These are phyloP conservation scores for Apiospora malaysiana DNA, from an alignment of 2,329 filamentous ascomycete genomes.

Conservation along the genomic window DNA sequence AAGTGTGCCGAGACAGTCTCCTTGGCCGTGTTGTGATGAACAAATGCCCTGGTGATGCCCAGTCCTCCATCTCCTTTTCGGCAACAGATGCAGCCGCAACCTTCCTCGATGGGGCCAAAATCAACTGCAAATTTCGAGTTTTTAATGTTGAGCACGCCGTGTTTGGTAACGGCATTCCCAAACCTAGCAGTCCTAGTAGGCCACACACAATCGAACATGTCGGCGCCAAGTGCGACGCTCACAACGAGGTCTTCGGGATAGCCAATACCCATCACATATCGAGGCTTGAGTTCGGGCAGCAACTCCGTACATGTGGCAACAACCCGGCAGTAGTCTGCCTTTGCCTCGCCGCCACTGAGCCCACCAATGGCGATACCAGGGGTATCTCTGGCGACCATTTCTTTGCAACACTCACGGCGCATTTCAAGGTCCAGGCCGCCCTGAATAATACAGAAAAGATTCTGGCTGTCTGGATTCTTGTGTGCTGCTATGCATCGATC, in stretches of 20 bases:
- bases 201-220: conserved; percentile 99
- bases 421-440: conserved; percentile 90
- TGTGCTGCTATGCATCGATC: conserved; percentile 94
- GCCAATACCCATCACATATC: conserved; percentile 98
- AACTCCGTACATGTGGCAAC: conserved; percentile 85
- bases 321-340: conserved; percentile 88
- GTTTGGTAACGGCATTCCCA: conserved; percentile 86
- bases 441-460: conserved; percentile 98
- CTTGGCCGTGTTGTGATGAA: conserved; percentile 90
- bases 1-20: conserved; percentile 89
- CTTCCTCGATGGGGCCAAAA: conserved; percentile 82
- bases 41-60: conserved; percentile 84
- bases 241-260: conserved; percentile 97
- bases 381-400: conserved; percentile 90
- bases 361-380: conserved; percentile 97
- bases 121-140: conserved; percentile 78
- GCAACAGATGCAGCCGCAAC: conserved; percentile 83
- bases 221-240: conserved; percentile 89
- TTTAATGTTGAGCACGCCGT: conserved; percentile 84
- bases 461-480: conserved; percentile 81
- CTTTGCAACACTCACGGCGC: conserved; percentile 79
- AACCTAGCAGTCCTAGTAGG: conserved; percentile 95
- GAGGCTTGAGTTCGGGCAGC: conserved; percentile 88
- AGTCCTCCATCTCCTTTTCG: conserved; percentile 70
- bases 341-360: conserved; percentile 92